Evolutionary conservation across 495 filamentous ascomycete genomes (phyloP), one percentile per base, ranked within the genome.

Genomic region (Evansstolkia leycettana): DNA sequence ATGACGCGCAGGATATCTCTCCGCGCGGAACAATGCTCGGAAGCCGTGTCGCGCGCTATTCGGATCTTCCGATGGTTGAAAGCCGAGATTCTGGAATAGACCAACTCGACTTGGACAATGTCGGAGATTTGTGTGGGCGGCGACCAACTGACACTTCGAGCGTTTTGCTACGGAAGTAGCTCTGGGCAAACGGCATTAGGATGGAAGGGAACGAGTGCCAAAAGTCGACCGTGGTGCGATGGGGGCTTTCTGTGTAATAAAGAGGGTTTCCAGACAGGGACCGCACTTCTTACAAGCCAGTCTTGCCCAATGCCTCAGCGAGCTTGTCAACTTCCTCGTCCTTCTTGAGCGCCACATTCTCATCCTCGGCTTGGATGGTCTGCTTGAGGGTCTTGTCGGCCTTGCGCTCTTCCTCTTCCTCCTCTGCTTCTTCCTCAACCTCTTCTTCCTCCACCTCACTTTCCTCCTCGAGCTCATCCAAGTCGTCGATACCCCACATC

Each of bases 301-400:
- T 80, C 63, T 82, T 83, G 29, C 62, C 74, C 35, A 98, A 58
- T 44, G 72, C 65, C 46, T 78, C 75, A 6, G 86, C 82, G 41
- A 94, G 63, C 12, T 75, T 75, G 51, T 95, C 88, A 24, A 95
- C 83, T 17, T 80, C 78, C 47, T 69, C 65, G 55, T 94, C 84
- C 51, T 85, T 68, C 50, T 72, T 58, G 58, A 84, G 73, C 9
- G 74, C 65, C 7, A 80, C 76, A 32, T 81, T 76, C 61, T 83
- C 67, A 34, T 82, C 70, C 58, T 90, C 82, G 5, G 77, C 83
- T 47, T 70, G 64, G 28, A 87, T 73, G 15, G 78, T 75, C 41
- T 83, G 77, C 54, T 81, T 75, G 38, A 84, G 47, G 0, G 78
- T 48, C 47, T 57, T 59, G 36, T 70, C 68, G 10, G 60, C 60